These are phyloP conservation scores for Mucor piriformis DNA, from an alignment of 371 early-diverging fungal species.

Conservation along the genomic window DNA sequence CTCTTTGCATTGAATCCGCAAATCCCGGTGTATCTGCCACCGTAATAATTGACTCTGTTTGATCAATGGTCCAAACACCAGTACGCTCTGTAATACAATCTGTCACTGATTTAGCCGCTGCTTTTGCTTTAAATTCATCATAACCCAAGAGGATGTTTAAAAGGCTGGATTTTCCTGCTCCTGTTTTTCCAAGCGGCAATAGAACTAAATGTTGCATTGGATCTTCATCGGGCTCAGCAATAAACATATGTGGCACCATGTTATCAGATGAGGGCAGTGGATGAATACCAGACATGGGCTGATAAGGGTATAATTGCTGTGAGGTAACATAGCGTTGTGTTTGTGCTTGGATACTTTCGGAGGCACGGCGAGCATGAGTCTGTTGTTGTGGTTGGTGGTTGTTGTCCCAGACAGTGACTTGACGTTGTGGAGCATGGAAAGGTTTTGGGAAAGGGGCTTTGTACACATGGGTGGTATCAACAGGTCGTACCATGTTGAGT, in stretches of 20 bases:
- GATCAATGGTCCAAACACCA: slow-evolving; percentile 49
- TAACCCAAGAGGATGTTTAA: slow-evolving; percentile 54
- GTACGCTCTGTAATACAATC: slow-evolving; percentile 53
- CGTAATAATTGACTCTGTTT: slow-evolving; percentile 44
- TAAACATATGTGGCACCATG: slow-evolving; percentile 7
- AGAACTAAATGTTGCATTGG: slow-evolving; percentile 26
- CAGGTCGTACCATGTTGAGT: neutral
- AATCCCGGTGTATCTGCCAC: slow-evolving; percentile 60
- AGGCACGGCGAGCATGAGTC: slow-evolving; percentile 1
- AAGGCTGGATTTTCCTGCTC: slow-evolving; percentile 54
- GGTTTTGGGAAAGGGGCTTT: slow-evolving; percentile 16
- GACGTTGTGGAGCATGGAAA: slow-evolving; percentile 8
- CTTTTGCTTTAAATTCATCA: slow-evolving; percentile 49
- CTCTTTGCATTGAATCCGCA: slow-evolving; percentile 53
- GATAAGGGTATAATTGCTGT: slow-evolving; percentile 20
- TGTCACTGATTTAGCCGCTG: slow-evolving; percentile 51
- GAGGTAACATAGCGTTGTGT: neutral
- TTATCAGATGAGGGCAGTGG: neutral
- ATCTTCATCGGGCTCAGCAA: slow-evolving; percentile 23
- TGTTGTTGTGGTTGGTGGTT: neutral
- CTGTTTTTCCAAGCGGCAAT: slow-evolving; percentile 27
- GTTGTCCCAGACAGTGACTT: slow-evolving; percentile 11
- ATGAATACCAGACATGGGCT: slow-evolving; percentile 4
- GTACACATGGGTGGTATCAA: neutral
- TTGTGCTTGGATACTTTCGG: neutral